Evolutionary conservation across 106 monocot species (phyloP).

Genomic region (Xerophyta viscosa): DNA sequence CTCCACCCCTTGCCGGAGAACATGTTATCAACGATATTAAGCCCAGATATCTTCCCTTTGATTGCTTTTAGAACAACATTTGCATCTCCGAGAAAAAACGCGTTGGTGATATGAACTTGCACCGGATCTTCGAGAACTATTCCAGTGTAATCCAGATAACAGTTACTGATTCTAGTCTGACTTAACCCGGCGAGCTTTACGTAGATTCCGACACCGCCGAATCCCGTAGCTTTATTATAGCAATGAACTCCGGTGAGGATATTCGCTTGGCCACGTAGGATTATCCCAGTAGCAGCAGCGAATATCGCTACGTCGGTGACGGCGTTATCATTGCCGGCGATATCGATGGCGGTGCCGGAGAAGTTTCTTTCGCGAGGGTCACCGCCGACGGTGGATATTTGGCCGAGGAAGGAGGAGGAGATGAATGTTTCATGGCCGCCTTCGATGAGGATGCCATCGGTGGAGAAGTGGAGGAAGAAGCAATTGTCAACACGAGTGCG

Average conservation of each 20-base stretch:
- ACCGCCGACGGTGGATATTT: constrained; percentile 36
- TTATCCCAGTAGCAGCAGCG: constrained; percentile 30
- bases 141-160: constrained; percentile 46
- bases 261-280: constrained; percentile 48
- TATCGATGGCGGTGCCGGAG: constrained; percentile 30
- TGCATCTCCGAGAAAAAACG: constrained; percentile 44
- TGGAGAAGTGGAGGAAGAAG: constrained; percentile 40
- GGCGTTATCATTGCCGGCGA: constrained; percentile 43
- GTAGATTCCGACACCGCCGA: constrained; percentile 40
- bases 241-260: constrained; percentile 45
- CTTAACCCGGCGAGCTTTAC: constrained; percentile 17
- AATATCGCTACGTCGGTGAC: constrained; percentile 58
- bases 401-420: constrained; percentile 33
- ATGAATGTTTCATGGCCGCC: constrained; percentile 47
- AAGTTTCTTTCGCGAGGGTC: constrained; percentile 29
- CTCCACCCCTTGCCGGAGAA: constrained; percentile 21
- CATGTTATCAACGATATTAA: constrained; percentile 45
- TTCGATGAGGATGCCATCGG: constrained; percentile 34
- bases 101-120: constrained; percentile 23
- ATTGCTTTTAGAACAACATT: constrained; percentile 33
- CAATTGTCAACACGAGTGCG: constrained; percentile 37
- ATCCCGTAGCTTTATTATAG: constrained; percentile 50
- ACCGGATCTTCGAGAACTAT: constrained; percentile 47
- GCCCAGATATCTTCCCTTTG: constrained; percentile 17
- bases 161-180: constrained; percentile 43